A percentile compares a stretch with the other conserved stretches of the same genome.
phyloP scores from a whole-genome alignment of 768 basidiomycete species.

The Boletellus ananas region DNA sequence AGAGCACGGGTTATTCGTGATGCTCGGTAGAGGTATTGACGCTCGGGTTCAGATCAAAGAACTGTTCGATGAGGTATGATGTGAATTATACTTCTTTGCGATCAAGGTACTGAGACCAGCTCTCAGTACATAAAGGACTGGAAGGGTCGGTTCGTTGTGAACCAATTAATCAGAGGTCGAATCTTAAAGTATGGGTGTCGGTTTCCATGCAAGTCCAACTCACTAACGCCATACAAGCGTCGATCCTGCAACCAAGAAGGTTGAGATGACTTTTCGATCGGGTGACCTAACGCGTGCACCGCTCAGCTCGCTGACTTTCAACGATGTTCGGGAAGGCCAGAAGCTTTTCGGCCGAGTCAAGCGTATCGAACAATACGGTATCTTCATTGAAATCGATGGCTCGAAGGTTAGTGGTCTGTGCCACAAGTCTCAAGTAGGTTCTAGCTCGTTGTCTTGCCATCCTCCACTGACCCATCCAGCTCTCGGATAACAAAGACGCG shows the following conservation, averaged over 20 bases:
- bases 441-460: background rate
- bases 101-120: constrained; percentile 8
- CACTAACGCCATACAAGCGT: constrained; percentile 46
- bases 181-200: constrained; percentile 60
- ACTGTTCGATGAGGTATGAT: constrained; percentile 75
- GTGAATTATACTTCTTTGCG: background rate
- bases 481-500: constrained; percentile 83
- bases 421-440: constrained; percentile 82
- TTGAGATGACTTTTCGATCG: constrained; percentile 89
- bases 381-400: constrained; percentile 89
- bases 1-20: constrained; percentile 87
- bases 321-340: constrained; percentile 71
- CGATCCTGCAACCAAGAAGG: constrained; percentile 64
- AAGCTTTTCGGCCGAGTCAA: constrained; percentile 78
- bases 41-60: constrained; percentile 92
- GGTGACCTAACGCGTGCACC: constrained; percentile 45
- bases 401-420: constrained; percentile 86
- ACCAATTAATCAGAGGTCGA: constrained; percentile 85
- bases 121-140: constrained; percentile 91
- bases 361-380: constrained; percentile 80
- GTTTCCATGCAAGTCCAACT: background rate
- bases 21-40: constrained; percentile 77
- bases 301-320: constrained; percentile 37
- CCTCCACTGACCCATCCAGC: constrained; percentile 39
- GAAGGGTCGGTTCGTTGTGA: constrained; percentile 73